A percentile compares a stretch with the other conserved stretches of the same genome.
phyloP scores from a whole-genome alignment of 2,329 filamentous ascomycete genomes.

The Leptographium wingfieldii region DNA sequence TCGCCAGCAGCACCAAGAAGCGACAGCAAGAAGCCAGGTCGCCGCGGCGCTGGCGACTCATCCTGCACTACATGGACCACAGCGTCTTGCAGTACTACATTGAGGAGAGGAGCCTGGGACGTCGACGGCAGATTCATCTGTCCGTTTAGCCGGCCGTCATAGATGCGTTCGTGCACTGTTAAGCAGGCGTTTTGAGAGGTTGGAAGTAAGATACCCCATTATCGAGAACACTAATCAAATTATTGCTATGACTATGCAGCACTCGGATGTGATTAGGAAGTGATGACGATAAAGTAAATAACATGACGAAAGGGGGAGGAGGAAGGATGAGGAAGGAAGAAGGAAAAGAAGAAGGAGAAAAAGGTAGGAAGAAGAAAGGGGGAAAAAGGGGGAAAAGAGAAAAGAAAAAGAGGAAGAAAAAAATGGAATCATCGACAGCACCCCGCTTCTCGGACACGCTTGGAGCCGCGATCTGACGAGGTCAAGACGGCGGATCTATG shows the following conservation, averaged over 20 bases:
- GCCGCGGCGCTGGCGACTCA: constrained; percentile 46
- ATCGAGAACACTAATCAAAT: too few species aligned
- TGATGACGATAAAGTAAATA: too few species aligned
- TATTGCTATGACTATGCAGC: too few species aligned
- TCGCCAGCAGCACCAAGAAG: constrained; percentile 4
- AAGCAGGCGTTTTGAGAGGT: too few species aligned
- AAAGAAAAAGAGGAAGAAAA: neutral
- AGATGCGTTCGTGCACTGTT: too few species aligned
- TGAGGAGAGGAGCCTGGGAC: constrained; percentile 7
- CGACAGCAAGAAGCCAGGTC: constrained; percentile 8
- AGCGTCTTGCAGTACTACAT: constrained; percentile 59
- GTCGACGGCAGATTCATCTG: neutral
- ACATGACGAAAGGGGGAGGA: too few species aligned
- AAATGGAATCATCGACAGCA: neutral
- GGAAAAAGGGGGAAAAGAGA: neutral
- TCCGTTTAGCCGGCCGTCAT: neutral
- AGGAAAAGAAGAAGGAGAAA: too few species aligned
- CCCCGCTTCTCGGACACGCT: constrained; percentile 1
- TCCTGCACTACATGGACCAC: constrained; percentile 61
- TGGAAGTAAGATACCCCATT: too few species aligned
- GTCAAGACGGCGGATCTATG: neutral
- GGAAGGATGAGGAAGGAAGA: too few species aligned
- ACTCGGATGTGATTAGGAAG: too few species aligned
- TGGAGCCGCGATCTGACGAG: constrained; percentile 2
- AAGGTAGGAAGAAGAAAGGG: neutral